Evolutionary conservation across 345 rosid genomes (phyloP).

Genomic region (Bruguiera gymnorhiza): DNA sequence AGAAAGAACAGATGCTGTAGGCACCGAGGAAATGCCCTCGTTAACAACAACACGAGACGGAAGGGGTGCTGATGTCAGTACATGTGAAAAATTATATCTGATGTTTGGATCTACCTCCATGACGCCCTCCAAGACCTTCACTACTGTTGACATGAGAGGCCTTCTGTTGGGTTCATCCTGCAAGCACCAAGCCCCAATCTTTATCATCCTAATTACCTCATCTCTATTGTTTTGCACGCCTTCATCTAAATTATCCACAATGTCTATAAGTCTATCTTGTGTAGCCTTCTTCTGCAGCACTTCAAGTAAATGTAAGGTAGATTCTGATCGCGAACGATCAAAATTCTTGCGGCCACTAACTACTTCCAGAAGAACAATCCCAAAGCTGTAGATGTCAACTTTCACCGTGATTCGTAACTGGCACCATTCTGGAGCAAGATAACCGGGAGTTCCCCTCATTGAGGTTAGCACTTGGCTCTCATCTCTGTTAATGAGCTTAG

Average conservation of each 20-base stretch:
- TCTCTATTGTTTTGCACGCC: slow-evolving; percentile 44
- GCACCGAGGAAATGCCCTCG: neutral
- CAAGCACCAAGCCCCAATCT: slow-evolving; percentile 64
- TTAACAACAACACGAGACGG: neutral
- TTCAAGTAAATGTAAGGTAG: slow-evolving; percentile 45
- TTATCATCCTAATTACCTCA: slow-evolving; percentile 58
- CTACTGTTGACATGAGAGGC: slow-evolving; percentile 67
- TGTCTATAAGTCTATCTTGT: slow-evolving; percentile 46
- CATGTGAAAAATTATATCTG: too few species aligned
- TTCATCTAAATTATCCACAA: slow-evolving; percentile 46
- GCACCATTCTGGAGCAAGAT: slow-evolving; percentile 17
- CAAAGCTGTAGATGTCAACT: slow-evolving; percentile 70
- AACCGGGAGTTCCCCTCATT: slow-evolving; percentile 28
- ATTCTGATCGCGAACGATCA: slow-evolving; percentile 52
- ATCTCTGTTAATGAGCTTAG: slow-evolving; percentile 3
- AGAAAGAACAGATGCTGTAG: slow-evolving; percentile 11
- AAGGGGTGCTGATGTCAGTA: too few species aligned
- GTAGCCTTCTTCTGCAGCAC: slow-evolving; percentile 54
- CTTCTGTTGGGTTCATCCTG: slow-evolving; percentile 63
- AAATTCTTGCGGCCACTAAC: slow-evolving; percentile 62
- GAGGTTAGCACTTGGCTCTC: slow-evolving; percentile 21
- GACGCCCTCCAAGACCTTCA: slow-evolving; percentile 66
- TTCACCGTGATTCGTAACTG: slow-evolving; percentile 47
- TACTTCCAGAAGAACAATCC: slow-evolving; percentile 70
- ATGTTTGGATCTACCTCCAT: slow-evolving; percentile 35